Evolutionary conservation across 2,329 filamentous ascomycete genomes (phyloP), one percentile per base, ranked within the genome.

Genomic region (Trichoderma aggressivum): DNA sequence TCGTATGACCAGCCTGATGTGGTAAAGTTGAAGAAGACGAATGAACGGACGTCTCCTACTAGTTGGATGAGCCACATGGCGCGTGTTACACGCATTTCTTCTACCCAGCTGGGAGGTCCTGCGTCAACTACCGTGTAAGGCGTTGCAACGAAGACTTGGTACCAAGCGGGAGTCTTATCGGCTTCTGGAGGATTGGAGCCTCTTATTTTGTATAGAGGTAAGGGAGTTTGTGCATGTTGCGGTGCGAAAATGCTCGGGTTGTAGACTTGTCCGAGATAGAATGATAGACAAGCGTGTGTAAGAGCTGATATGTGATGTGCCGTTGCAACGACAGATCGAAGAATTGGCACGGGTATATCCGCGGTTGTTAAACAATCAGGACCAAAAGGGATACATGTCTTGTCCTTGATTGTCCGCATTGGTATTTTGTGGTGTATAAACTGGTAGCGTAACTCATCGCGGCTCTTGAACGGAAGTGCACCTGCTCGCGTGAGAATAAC

Each of bases 31-130:
- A 12, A 28, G 26, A 53, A 39, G 2, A 53, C 58, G 1, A 73
- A 30, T 1, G 55, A n/a, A 4, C 62, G 30, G 6, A 74, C 53
- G 11, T 76, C 74, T 1, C 74, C 70, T 5, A 71, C 58, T 14
- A 76, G 10, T 14, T 76, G 74, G 14, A 74, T 64, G 3, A 70
- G 14, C 75, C 74, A 76, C 8, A 76, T 16, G 34, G 74, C 74
- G 6, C 75, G 74, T 7, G 71, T 12, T 28, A 43, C 75, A n/a
- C 75, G 71, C 74, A 76, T 76, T n/a, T 75, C 74, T 39, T 76
- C 75, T 2, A 75, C 71, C 74, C 74, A 76, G 32, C 39, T 74
- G 0, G 75, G 75, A 11, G 74, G 70, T 3, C 72, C 73, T 7
- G 28, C 24, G 70, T 72, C 64, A 3, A 28, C 34, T 7, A 72